Conservation (phyloP, 306 rosid species). For the Corylus heterophylla region DNA sequence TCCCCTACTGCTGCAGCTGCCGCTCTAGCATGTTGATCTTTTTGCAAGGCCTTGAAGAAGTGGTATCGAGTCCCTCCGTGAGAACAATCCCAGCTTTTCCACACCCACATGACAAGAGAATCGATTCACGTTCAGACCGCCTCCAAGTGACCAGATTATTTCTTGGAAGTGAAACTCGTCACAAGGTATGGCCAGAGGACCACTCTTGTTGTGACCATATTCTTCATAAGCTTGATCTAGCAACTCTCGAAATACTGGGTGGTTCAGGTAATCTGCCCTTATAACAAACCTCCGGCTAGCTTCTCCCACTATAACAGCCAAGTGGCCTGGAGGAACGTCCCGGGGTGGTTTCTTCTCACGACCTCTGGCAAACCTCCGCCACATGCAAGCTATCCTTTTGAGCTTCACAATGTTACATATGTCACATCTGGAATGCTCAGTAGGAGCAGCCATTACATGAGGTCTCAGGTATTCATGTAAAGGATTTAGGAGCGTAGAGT, state of each 20-base stretch:
- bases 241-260: slow-evolving; percentile 32
- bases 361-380: slow-evolving; percentile 36
- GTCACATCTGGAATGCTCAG: background rate
- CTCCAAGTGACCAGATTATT: slow-evolving; percentile 40
- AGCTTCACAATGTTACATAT: slow-evolving; percentile 17
- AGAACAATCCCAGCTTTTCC: slow-evolving; percentile 24
- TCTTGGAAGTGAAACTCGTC: slow-evolving; percentile 47
- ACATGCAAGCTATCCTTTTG: slow-evolving; percentile 34
- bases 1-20: slow-evolving; percentile 19
- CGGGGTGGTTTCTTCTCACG: slow-evolving; percentile 30
- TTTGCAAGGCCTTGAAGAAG: slow-evolving; percentile 37
- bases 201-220: slow-evolving; percentile 36
- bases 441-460: background rate
- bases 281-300: slow-evolving; percentile 21
- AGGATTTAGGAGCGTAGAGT: background rate
- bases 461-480: background rate
- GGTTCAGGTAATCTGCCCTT: slow-evolving; percentile 14
- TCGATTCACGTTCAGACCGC: slow-evolving; percentile 9
- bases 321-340: slow-evolving; percentile 37
- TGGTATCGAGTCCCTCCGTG: slow-evolving; percentile 23
- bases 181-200: slow-evolving; percentile 53
- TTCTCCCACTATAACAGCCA: slow-evolving; percentile 28
- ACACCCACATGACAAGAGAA: slow-evolving; percentile 33
- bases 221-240: slow-evolving; percentile 52
- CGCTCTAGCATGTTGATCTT: slow-evolving; percentile 28